phyloP scores from a whole-genome alignment of 176 grass and related monocot species.

The Canna indica region DNA sequence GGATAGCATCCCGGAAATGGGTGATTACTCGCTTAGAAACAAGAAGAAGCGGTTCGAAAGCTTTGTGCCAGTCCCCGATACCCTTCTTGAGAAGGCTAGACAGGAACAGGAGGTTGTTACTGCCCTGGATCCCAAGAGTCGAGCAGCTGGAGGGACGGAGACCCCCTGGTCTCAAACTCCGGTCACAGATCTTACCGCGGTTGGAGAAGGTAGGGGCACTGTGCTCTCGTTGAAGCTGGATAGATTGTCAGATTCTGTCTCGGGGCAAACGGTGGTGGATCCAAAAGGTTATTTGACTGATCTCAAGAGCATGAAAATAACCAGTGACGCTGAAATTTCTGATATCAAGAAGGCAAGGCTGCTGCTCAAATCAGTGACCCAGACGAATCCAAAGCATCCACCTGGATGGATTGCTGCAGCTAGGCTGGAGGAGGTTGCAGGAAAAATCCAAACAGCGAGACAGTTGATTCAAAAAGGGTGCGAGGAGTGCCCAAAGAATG shows the following conservation, averaged over 20 bases:
- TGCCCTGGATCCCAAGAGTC: conserved; percentile 76
- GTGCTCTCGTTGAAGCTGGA: conserved; percentile 88
- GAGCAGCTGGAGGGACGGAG: conserved; percentile 55
- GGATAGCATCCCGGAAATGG: conserved; percentile 93
- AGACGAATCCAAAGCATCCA: conserved; percentile 88
- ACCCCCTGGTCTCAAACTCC: conserved; percentile 78
- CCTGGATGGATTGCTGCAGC: conserved; percentile 94
- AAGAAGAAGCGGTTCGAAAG: conserved; percentile 96
- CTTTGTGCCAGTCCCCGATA: conserved; percentile 74
- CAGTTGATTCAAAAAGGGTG: conserved; percentile 80
- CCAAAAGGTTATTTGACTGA: conserved; percentile 89
- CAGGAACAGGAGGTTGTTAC: conserved; percentile 95
- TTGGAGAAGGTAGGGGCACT: conserved; percentile 83
- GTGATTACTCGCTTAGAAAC: conserved; percentile 77
- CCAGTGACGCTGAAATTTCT: conserved; percentile 89
- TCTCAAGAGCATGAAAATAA: conserved; percentile 94
- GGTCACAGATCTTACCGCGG: conserved; percentile 76
- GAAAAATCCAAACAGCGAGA: conserved; percentile 65
- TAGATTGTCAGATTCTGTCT: conserved; percentile 76
- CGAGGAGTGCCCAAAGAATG: conserved; percentile 89
- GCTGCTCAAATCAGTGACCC: conserved; percentile 73
- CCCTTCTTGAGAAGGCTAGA: conserved; percentile 85
- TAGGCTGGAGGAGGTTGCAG: conserved; percentile 81
- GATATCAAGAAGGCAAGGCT: conserved; percentile 90
- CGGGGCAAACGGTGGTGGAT: conserved; percentile 84